Percentiles rank a stretch among this genome's conserved stretches.
phyloP scores from a whole-genome alignment of 495 filamentous ascomycete genomes.

The Cetradonia linearis region DNA sequence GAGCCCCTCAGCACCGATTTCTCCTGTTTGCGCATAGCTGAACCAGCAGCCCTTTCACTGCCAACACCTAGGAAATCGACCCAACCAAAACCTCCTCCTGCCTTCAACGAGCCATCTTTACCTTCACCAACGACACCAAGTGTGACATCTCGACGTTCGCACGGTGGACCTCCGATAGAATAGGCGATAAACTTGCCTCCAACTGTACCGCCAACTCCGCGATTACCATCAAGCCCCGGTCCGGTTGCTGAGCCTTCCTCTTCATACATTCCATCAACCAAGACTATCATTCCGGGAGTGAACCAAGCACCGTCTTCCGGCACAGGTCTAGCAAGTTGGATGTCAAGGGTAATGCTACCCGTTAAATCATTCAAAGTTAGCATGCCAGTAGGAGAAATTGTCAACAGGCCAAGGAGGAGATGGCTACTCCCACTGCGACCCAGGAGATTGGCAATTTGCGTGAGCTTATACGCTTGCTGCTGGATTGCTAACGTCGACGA shows the following conservation, averaged over 20 bases:
- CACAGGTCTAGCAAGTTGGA: slow-evolving; percentile 69
- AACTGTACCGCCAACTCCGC: slow-evolving; percentile 77
- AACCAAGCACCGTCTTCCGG: slow-evolving; percentile 86
- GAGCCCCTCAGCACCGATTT: slow-evolving; percentile 23
- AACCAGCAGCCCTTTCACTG: slow-evolving; percentile 73
- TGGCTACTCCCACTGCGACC: slow-evolving; percentile 78
- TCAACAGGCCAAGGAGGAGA: slow-evolving; percentile 76
- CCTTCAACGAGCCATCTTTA: slow-evolving; percentile 44
- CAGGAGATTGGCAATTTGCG: slow-evolving; percentile 84
- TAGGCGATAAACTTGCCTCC: slow-evolving; percentile 82
- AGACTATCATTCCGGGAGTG: slow-evolving; percentile 84
- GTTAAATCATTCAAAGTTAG: slow-evolving; percentile 77
- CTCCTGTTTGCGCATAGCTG: slow-evolving; percentile 71
- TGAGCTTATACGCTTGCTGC: slow-evolving; percentile 73
- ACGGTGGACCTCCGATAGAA: slow-evolving; percentile 80
- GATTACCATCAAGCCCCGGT: slow-evolving; percentile 58
- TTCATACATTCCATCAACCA: slow-evolving; percentile 89
- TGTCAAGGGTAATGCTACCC: slow-evolving; percentile 74
- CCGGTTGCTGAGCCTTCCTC: slow-evolving; percentile 66
- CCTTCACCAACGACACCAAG: slow-evolving; percentile 53
- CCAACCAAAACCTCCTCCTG: slow-evolving; percentile 84
- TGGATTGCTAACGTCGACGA: slow-evolving; percentile 39
- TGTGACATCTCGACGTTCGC: slow-evolving; percentile 69
- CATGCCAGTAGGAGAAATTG: slow-evolving; percentile 69
- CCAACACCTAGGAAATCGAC: slow-evolving; percentile 90